Base-by-base conservation (phyloP, 805 yeast species). In the Wickerhamiella azyma region DNA sequence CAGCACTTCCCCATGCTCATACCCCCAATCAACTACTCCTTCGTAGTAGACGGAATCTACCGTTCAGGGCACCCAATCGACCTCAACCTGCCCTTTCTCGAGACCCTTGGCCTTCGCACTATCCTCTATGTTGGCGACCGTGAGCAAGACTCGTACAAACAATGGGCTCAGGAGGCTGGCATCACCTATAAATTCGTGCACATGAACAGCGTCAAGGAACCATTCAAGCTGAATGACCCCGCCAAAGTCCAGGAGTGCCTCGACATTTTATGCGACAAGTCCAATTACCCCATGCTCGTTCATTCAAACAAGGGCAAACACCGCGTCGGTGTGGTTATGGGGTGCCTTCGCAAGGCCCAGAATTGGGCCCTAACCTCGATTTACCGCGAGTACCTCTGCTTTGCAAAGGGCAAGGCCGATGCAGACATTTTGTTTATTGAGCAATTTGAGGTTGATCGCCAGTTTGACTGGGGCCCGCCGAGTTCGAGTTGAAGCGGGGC, bases 301-400 rank as follows among this genome's bases (percentile, higher is more conserved):
- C 97, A 92, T 61, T 85, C 96, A 3, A 85, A 92, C 62, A 89
- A 89, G 66, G 98, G 98, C n/a, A 92, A 92, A 61, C 98, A 89
- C 60, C 65, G 98, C 37, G 88, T 85, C 2, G 97, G 97, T 0
- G 88, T 92, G 1, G 68, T 88, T 37, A 94, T 88, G n/a, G 98
- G 96, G 0, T 70, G 85, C 26, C 78, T 89, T 72, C 66, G 98
- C 41, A 85, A 85, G 58, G 65, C 86, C 39, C 96, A 86, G 62
- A 94, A 94, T 1, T 89, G 98, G 98, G 77, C 92, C 48, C 70
- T 85, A 55, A 79, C 94, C 44, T 94, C 96, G 1, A 81, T 85
- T 5, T 92, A 85, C 62, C 96, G 86, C 60, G 98, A 89, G 61
- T 89, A 89, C 62, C 84, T 82, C 47, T 78, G 84, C 60, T 89